These are phyloP conservation scores for Glycine tomentella DNA, from an alignment of 306 rosid genomes.

Conservation along the genomic window DNA sequence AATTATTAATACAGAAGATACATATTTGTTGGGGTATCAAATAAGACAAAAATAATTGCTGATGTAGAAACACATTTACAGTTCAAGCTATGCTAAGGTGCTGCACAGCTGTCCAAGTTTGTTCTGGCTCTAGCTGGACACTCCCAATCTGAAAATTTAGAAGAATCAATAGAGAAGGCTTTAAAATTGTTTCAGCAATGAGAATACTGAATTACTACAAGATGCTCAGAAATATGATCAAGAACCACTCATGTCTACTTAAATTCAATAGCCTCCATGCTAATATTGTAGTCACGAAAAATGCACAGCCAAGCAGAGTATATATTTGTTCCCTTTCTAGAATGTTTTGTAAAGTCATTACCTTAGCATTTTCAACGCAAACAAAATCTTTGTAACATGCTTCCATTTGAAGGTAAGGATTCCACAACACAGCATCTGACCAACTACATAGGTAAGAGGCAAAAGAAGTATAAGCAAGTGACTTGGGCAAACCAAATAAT, in stretches of 20 bases:
- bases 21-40: slow-evolving; percentile 29
- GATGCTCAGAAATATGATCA: background rate
- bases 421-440: slow-evolving; percentile 98
- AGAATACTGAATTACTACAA: slow-evolving; percentile 18
- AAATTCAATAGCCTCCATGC: slow-evolving; percentile 29
- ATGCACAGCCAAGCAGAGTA: slow-evolving; percentile 25
- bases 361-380: slow-evolving; percentile 98
- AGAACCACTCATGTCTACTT: slow-evolving; percentile 3
- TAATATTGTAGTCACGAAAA: slow-evolving; percentile 29
- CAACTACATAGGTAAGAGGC: slow-evolving; percentile 63
- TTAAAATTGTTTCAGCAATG: slow-evolving; percentile 24
- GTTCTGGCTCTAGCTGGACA: slow-evolving; percentile 76
- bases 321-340: slow-evolving; percentile 11
- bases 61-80: slow-evolving; percentile 41
- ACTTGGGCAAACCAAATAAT: slow-evolving; percentile 42
- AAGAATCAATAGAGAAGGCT: slow-evolving; percentile 40
- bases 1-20: slow-evolving; percentile 46
- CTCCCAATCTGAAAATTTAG: slow-evolving; percentile 69
- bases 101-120: slow-evolving; percentile 92
- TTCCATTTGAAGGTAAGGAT: slow-evolving; percentile 90
- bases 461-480: slow-evolving; percentile 38
- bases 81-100: slow-evolving; percentile 70
- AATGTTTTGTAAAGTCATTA: slow-evolving; percentile 47
- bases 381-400: slow-evolving; percentile 93
- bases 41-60: slow-evolving; percentile 4